Evolutionary conservation across 2,329 filamentous ascomycete species (phyloP), one percentile per base, ranked within the genome.

Genomic region (Alternaria dauci): DNA sequence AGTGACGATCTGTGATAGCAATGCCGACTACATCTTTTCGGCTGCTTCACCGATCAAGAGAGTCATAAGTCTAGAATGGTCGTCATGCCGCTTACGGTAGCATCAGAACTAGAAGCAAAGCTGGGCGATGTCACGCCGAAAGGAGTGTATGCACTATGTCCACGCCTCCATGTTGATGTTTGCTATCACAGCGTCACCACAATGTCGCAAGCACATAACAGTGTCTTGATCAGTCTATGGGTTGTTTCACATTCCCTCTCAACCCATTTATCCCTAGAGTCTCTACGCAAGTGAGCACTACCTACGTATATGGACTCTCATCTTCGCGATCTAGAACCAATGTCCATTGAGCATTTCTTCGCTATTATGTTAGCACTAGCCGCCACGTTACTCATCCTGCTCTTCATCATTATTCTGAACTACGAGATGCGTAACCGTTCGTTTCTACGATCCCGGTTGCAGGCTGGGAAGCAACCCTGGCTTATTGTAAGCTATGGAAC

Each of bases 401-500:
- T 56, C 20, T 30, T 25, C 36, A 26, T 56, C 7, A 16, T 52
- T 5, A n/a, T 56, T 16, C 20, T 41, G 3, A 51, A 38, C 16
- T 52, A 56, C 9, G 44, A 56, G 20, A 18, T 30, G 20, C 26
- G 44, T n/a, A 39, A 28, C 3, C 9, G 30, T 23, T 50, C 46
- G n/a, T 50, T 23, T 14, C 16, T 38, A 26, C 46, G 46, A 38
- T n/a, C 30, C 14, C 14, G 36, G 2, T 34, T 25, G 14, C 38
- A 26, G 8, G 16, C 25, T 3, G 28, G 46, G 38, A 20, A 26
- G 11, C 20, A 14, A 8, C 9, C 20, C 8, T 52, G 54, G 38
- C 20, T 43, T 16, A 5, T 36, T 26, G 9, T 23, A 18, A 43
- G 46, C 20, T 57, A 52, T 44, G 54, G 46, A 32, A 57, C 46